phyloP scores from a whole-genome alignment of 768 basidiomycete genomes.

The Mycena polygramma region DNA sequence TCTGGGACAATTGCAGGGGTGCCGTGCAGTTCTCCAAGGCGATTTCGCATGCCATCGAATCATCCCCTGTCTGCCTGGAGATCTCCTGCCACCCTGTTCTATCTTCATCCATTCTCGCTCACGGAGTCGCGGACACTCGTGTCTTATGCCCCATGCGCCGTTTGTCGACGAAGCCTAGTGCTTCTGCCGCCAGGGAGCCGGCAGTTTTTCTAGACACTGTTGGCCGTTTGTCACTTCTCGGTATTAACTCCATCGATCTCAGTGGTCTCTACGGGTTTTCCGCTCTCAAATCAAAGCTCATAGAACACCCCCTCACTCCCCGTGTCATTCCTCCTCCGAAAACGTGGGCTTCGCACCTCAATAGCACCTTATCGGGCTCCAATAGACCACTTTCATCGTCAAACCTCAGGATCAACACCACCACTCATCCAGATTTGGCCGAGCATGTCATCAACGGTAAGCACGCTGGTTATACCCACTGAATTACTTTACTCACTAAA shows the following conservation, averaged over 20 bases:
- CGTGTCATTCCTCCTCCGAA: not conserved
- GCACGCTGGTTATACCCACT: not conserved
- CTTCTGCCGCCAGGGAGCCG: not conserved
- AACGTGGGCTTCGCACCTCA: not conserved
- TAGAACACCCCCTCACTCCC: conserved; percentile 2
- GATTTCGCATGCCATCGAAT: not conserved
- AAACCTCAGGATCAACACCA: not conserved
- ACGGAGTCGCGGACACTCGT: not conserved
- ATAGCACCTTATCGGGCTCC: too few species aligned
- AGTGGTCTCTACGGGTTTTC: conserved; percentile 19
- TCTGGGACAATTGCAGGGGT: conserved; percentile 30
- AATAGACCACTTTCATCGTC: not conserved
- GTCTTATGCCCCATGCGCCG: not conserved
- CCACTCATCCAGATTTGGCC: conserved; percentile 5
- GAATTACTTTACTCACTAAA: not conserved
- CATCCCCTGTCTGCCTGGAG: conserved; percentile 16
- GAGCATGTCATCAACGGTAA: conserved; percentile 17
- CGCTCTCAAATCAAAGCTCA: conserved; percentile 5
- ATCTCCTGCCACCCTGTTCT: conserved; percentile 22
- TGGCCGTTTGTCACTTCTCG: conserved; percentile 17
- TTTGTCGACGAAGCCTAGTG: not conserved
- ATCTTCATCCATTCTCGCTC: conserved; percentile 1
- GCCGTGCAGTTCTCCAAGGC: conserved; percentile 27
- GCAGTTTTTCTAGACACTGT: not conserved
- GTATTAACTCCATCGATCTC: conserved; percentile 1